Percentiles rank a stretch among this genome's conserved stretches.
phyloP scores from a whole-genome alignment of 352 stramenopile genomes.

The Halophytophthora polymorphica region DNA sequence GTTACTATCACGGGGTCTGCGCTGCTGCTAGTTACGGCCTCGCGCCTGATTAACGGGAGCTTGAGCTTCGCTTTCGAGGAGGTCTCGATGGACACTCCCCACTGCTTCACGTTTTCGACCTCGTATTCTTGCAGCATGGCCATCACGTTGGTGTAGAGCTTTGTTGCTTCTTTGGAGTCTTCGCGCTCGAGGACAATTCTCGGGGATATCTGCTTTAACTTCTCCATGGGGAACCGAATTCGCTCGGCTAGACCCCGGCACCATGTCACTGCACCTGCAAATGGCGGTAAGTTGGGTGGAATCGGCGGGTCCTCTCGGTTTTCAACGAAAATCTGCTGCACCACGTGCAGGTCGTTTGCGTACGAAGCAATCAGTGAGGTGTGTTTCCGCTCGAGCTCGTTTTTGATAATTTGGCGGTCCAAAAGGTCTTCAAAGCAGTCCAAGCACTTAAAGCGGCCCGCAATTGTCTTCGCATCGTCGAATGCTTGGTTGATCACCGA shows the following conservation, averaged over 20 bases:
- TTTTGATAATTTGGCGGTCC: slow-evolving; percentile 80
- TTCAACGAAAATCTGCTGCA: slow-evolving; percentile 91
- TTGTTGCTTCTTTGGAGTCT: slow-evolving; percentile 87
- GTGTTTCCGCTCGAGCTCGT: slow-evolving; percentile 89
- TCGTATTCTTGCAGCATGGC: slow-evolving; percentile 81
- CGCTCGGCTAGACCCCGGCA: slow-evolving; percentile 81
- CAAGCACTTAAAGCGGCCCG: slow-evolving; percentile 87
- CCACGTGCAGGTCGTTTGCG: slow-evolving; percentile 69
- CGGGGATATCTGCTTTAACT: slow-evolving; percentile 75
- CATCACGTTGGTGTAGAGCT: slow-evolving; percentile 88
- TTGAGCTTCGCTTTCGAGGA: slow-evolving; percentile 86
- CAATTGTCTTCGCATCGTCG: slow-evolving; percentile 89
- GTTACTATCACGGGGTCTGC: slow-evolving; percentile 4
- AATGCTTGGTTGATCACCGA: slow-evolving; percentile 92
- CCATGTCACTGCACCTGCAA: slow-evolving; percentile 90
- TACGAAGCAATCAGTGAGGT: slow-evolving; percentile 77
- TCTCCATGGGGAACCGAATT: slow-evolving; percentile 89
- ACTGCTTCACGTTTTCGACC: slow-evolving; percentile 80
- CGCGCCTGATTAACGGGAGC: slow-evolving; percentile 75
- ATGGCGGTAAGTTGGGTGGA: slow-evolving; percentile 86
- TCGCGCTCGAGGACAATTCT: slow-evolving; percentile 85
- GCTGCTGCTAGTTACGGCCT: slow-evolving; percentile 18
- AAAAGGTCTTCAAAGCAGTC: slow-evolving; percentile 90
- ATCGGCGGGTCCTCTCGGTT: slow-evolving; percentile 84
- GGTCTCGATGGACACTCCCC: slow-evolving; percentile 74